Conservation (phyloP, 164 flowering plant species). For the Sextonia rubra region DNA sequence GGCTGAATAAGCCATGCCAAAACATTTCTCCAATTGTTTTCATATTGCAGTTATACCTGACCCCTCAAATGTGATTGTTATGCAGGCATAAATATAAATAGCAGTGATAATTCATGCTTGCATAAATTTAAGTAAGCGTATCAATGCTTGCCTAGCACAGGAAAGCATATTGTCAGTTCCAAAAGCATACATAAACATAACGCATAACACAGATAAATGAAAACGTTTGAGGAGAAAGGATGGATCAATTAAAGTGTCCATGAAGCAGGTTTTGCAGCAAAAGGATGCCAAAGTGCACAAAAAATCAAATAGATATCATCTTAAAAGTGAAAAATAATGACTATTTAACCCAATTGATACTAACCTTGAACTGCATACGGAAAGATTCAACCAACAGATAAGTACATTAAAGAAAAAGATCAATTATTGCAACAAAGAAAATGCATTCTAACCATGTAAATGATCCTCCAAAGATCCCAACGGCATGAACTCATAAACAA, state of each 20-base stretch:
- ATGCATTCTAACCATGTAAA: slow-evolving; percentile 56
- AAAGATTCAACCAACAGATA: neutral
- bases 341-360: neutral
- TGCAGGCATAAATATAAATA: too few species aligned
- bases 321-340: neutral
- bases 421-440: neutral
- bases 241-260: neutral
- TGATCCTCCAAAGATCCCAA: slow-evolving; percentile 90
- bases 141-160: neutral
- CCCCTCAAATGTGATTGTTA: too few species aligned
- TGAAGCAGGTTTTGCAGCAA: neutral
- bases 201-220: neutral
- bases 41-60: too few species aligned
- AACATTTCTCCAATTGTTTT: too few species aligned
- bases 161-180: neutral
- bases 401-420: neutral
- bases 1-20: too few species aligned
- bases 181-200: neutral
- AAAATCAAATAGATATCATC: slow-evolving; percentile 1
- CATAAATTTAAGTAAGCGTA: too few species aligned
- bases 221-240: neutral
- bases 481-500: slow-evolving; percentile 88
- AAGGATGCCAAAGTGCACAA: neutral
- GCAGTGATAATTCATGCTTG: too few species aligned
- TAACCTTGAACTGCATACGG: neutral